Percentiles rank a stretch among this genome's conserved stretches.
Conservation (phyloP, 352 stramenopile genomes). For the Phytophthora melonis region DNA sequence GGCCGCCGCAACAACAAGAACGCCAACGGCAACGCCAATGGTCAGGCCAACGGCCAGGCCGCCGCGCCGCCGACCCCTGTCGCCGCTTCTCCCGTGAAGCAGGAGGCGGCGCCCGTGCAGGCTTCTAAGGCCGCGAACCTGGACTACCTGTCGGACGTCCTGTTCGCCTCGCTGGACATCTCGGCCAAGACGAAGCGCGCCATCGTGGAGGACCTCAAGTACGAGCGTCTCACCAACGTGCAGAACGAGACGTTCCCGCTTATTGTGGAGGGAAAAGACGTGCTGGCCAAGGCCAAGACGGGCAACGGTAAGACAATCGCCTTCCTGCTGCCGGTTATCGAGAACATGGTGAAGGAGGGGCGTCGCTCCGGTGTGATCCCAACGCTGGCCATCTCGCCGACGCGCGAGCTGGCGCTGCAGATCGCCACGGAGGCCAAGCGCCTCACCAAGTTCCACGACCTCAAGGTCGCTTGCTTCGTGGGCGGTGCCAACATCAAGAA, state of each 20-base stretch:
- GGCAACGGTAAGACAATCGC: conserved; percentile 93
- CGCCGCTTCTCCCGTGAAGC: conserved; percentile 16
- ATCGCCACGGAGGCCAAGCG: conserved; percentile 92
- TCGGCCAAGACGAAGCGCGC: conserved; percentile 68
- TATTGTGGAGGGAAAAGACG: conserved; percentile 83
- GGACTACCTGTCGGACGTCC: conserved; percentile 66
- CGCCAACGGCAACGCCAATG: conserved; percentile 18
- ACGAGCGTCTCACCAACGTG: conserved; percentile 90
- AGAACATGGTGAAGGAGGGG: conserved; percentile 73
- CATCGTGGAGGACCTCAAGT: conserved; percentile 86
- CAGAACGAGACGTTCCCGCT: conserved; percentile 88
- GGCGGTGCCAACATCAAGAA: conserved; percentile 93
- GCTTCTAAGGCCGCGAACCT: conserved; percentile 37
- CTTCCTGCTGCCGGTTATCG: conserved; percentile 82
- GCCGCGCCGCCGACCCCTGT: background rate
- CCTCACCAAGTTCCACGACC: conserved; percentile 87
- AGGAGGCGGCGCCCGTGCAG: conserved; percentile 4
- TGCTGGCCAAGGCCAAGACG: conserved; percentile 93
- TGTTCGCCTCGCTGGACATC: conserved; percentile 67
- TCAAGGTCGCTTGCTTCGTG: conserved; percentile 74
- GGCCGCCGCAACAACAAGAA: conserved; percentile 49
- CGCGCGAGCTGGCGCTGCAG: conserved; percentile 96
- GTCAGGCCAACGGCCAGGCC: conserved; percentile 6
- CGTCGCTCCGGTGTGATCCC: conserved; percentile 85
- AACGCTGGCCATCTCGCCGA: conserved; percentile 95